Conservation (phyloP, 495 filamentous ascomycete genomes). For the Neurospora sp. region DNA sequence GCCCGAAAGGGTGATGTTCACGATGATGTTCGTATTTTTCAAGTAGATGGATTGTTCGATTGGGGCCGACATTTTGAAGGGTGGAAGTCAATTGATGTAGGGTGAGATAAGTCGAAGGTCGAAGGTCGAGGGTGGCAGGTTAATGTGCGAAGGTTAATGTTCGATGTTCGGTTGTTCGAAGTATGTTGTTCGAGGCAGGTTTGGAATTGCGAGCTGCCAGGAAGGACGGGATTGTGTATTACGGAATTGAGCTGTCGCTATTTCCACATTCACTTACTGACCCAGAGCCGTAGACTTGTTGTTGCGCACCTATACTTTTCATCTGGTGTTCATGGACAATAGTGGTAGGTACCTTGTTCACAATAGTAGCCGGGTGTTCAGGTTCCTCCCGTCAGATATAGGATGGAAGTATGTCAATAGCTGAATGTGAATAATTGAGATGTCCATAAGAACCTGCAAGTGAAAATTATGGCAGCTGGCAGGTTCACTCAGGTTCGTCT, state of each 20-base stretch:
- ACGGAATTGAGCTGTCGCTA: not conserved
- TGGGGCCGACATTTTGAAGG: not conserved
- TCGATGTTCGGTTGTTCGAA: not conserved
- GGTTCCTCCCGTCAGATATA: not conserved
- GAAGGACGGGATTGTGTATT: not conserved
- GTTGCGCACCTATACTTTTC: not conserved
- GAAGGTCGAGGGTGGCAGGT: too few relatives aligned
- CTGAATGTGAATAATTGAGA: not conserved
- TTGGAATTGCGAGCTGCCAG: not conserved
- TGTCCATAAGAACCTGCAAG: not conserved
- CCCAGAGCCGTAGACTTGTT: not conserved
- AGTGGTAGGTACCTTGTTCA: not conserved
- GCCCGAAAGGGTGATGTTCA: not conserved
- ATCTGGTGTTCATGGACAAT: not conserved
- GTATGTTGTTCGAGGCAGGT: not conserved
- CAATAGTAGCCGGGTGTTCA: not conserved
- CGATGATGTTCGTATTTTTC: not conserved
- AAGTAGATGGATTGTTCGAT: not conserved
- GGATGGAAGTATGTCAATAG: not conserved
- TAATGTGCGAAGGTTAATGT: too few relatives aligned
- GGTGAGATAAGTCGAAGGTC: too few relatives aligned
- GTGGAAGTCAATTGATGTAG: too few relatives aligned
- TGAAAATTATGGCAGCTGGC: not conserved
- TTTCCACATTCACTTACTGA: not conserved
- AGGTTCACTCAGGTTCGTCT: not conserved